Evolutionary conservation across 257 asterid species (phyloP).

Genomic region (Solanum peruvianum): DNA sequence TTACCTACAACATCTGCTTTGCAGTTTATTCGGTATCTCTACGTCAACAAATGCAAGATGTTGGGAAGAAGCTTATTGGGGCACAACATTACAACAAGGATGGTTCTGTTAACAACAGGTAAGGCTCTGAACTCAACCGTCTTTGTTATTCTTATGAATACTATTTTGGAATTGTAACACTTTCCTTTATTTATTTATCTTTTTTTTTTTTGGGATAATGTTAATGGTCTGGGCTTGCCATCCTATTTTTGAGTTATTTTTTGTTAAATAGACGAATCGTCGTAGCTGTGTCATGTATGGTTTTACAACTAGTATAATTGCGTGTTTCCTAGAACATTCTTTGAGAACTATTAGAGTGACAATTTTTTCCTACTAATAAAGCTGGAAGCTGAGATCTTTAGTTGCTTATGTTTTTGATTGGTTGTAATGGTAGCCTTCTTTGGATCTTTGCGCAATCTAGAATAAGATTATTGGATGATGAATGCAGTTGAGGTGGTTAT

Average conservation of each 20-base stretch:
- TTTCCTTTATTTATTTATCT: not conserved
- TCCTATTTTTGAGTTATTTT: not conserved
- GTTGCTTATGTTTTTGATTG: not conserved
- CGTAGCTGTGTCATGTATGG: not conserved
- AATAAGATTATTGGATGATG: not conserved
- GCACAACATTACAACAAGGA: constrained; percentile 99
- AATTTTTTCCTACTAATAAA: not conserved
- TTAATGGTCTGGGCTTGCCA: not conserved
- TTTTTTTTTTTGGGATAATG: not conserved
- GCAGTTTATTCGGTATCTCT: constrained; percentile 91
- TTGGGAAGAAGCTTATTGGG: constrained; percentile 97
- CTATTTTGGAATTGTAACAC: not conserved
- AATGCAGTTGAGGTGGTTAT: not conserved
- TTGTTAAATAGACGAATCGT: not conserved
- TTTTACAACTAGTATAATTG: not conserved
- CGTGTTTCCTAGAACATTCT: not conserved
- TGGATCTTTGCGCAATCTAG: not conserved
- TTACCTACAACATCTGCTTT: constrained; percentile 1
- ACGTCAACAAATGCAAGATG: constrained; percentile 91
- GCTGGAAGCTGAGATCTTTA: not conserved
- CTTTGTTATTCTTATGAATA: not conserved
- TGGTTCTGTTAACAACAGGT: constrained; percentile 75
- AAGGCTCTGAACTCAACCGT: constrained; percentile 5
- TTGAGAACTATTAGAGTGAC: not conserved
- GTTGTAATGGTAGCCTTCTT: not conserved